Percentiles rank a stretch among this genome's conserved stretches.
Conservation (phyloP, 495 filamentous ascomycete species). For the Aspergillus sclerotiicarbonarius region DNA sequence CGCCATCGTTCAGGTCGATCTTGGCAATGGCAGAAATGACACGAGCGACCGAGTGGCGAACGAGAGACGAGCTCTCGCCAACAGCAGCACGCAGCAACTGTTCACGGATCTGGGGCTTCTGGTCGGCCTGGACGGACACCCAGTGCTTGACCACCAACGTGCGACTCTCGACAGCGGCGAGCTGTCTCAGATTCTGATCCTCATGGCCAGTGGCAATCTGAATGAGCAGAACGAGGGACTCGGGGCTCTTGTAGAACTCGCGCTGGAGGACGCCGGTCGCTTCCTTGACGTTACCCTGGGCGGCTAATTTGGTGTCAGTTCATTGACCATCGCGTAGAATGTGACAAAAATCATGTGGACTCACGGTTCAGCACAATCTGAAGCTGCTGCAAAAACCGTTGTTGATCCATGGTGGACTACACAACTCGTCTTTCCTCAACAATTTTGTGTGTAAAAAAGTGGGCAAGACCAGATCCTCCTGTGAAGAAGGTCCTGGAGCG, state of each 20-base stretch:
- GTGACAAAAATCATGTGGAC: slow-evolving; percentile 27
- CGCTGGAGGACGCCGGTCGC: slow-evolving; percentile 88
- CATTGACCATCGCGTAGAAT: neutral
- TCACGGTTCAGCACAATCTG: slow-evolving; percentile 72
- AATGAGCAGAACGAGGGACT: slow-evolving; percentile 77
- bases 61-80: slow-evolving; percentile 67
- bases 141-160: slow-evolving; percentile 85
- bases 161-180: slow-evolving; percentile 84
- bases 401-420: slow-evolving; percentile 62
- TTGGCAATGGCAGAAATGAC: slow-evolving; percentile 84
- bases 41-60: slow-evolving; percentile 82
- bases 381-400: slow-evolving; percentile 70
- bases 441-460: slow-evolving; percentile 14
- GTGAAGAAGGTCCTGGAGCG: slow-evolving; percentile 14
- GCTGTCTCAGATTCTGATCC: slow-evolving; percentile 71
- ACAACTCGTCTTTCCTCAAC: slow-evolving; percentile 15
- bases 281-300: slow-evolving; percentile 67
- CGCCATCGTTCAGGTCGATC: slow-evolving; percentile 78
- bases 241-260: slow-evolving; percentile 82
- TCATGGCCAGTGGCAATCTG: slow-evolving; percentile 78
- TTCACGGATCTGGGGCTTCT: slow-evolving; percentile 76
- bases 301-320: slow-evolving; percentile 22
- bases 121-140: slow-evolving; percentile 55
- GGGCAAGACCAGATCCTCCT: slow-evolving; percentile 5
- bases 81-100: slow-evolving; percentile 80